Conservation (phyloP, 257 asterid genomes). For the Dorcoceras hygrometricum region DNA sequence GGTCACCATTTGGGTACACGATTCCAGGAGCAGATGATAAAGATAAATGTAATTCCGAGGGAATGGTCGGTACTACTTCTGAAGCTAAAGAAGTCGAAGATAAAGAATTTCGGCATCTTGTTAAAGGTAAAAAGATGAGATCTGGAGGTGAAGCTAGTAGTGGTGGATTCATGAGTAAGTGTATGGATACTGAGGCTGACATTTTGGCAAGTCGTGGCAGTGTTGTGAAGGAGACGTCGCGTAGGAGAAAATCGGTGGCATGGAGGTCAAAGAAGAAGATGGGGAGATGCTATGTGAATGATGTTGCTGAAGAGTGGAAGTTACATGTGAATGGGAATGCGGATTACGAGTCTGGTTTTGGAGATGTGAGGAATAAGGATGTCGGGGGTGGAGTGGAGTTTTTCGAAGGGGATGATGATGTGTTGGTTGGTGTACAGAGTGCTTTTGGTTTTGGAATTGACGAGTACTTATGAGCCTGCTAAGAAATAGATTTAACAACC, state of each 20-base stretch:
- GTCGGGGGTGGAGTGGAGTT: constrained; percentile 28
- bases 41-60: constrained; percentile 21
- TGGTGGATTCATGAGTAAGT: background rate
- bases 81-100: constrained; percentile 26
- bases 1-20: constrained; percentile 39
- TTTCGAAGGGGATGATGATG: constrained; percentile 34
- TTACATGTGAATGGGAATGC: constrained; percentile 18
- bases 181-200: background rate
- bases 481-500: background rate
- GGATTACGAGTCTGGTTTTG: constrained; percentile 8
- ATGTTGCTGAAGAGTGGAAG: constrained; percentile 18
- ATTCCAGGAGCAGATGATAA: background rate
- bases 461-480: constrained; percentile 16
- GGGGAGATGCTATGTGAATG: constrained; percentile 41
- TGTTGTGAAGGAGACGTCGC: constrained; percentile 5
- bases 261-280: constrained; percentile 38
- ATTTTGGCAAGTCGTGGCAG: background rate
- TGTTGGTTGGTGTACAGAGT: constrained; percentile 25
- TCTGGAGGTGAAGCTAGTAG: constrained; percentile 9
- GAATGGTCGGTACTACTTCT: constrained; percentile 11
- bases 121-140: constrained; percentile 14
- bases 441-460: constrained; percentile 24
- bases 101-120: background rate
- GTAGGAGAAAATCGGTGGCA: constrained; percentile 41
- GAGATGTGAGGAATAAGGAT: constrained; percentile 7